phyloP scores from a whole-genome alignment of 2,329 filamentous ascomycete genomes.

The Sclerotiophoma versabilis region DNA sequence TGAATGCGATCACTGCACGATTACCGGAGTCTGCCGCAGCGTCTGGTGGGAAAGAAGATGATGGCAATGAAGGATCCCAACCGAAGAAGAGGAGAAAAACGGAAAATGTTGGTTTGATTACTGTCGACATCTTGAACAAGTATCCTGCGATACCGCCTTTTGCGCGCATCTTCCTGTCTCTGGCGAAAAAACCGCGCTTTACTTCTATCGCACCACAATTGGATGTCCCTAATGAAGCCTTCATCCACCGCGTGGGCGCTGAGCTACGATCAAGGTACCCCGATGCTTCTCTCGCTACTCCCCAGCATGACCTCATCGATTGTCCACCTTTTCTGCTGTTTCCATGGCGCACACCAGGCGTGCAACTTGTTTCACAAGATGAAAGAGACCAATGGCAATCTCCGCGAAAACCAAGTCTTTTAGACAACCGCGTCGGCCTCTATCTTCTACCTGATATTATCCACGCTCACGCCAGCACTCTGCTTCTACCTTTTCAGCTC shows the following conservation, averaged over 20 bases:
- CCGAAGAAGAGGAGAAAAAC: background rate
- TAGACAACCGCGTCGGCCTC: conserved; percentile 7
- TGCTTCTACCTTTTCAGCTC: conserved; percentile 8
- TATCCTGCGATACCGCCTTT: conserved; percentile 7
- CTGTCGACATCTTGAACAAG: background rate
- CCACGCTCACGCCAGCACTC: background rate
- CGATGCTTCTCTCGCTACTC: conserved; percentile 4
- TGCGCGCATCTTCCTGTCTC: conserved; percentile 2
- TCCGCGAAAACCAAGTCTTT: background rate
- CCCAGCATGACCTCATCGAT: conserved; percentile 3
- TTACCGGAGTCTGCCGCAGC: background rate
- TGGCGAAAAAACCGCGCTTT: conserved; percentile 1
- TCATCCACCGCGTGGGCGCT: conserved; percentile 4
- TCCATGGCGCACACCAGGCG: conserved; percentile 2
- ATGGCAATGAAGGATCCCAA: conserved; percentile 2
- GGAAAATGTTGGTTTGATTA: background rate
- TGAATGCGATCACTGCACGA: background rate
- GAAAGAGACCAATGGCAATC: conserved; percentile 1
- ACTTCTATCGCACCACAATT: conserved; percentile 2
- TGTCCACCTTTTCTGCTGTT: conserved; percentile 6
- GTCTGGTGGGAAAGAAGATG: conserved; percentile 3
- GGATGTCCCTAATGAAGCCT: conserved; percentile 1
- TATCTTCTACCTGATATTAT: conserved; percentile 1
- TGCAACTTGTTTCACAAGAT: conserved; percentile 1
- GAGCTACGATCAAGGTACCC: conserved; percentile 1